Percentiles rank a stretch among this genome's conserved stretches.
Conservation (phyloP, 1,139 yeast genomes). For the Yamadazyma pseudoaaseri region DNA sequence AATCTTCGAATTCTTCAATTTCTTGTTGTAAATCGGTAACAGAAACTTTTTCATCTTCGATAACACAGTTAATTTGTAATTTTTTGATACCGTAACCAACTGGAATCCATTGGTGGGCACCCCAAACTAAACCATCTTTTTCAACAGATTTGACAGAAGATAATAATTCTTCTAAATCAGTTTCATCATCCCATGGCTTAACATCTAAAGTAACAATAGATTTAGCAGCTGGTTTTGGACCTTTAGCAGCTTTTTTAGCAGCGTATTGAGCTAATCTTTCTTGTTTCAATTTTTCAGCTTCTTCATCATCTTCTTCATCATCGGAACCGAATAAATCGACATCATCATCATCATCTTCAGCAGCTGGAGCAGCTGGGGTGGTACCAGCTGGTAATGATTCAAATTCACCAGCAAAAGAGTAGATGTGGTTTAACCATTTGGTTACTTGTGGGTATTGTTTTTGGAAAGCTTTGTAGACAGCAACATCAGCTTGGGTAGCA, state of each 20-base stretch:
- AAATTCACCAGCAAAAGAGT: conserved; percentile 86
- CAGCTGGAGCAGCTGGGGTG: conserved; percentile 51
- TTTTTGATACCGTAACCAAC: conserved; percentile 99
- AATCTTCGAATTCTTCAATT: conserved; percentile 97
- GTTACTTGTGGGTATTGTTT: conserved; percentile 88
- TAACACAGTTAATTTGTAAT: conserved; percentile 97
- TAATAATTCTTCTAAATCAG: conserved; percentile 85
- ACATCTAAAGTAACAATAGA: conserved; percentile 94
- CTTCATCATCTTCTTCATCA: conserved; percentile 94
- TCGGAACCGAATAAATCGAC: conserved; percentile 94
- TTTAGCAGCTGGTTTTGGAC: conserved; percentile 98
- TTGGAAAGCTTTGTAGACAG: conserved; percentile 94
- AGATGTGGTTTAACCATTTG: conserved; percentile 99
- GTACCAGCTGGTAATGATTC: conserved; percentile 77
- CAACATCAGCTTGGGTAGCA: conserved; percentile 93
- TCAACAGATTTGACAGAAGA: conserved; percentile 81
- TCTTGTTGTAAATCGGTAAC: conserved; percentile 80
- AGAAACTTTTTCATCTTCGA: conserved; percentile 95
- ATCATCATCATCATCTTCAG: conserved; percentile 77
- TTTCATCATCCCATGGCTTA: conserved; percentile 99
- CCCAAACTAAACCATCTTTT: conserved; percentile 96
- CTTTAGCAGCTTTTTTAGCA: conserved; percentile 96
- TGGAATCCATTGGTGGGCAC: conserved; percentile 94
- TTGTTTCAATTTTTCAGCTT: conserved; percentile 94
- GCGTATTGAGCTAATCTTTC: conserved; percentile 97